Conservation (phyloP, 495 filamentous ascomycete species). For the Pseudomonodictys pantanalensis region DNA sequence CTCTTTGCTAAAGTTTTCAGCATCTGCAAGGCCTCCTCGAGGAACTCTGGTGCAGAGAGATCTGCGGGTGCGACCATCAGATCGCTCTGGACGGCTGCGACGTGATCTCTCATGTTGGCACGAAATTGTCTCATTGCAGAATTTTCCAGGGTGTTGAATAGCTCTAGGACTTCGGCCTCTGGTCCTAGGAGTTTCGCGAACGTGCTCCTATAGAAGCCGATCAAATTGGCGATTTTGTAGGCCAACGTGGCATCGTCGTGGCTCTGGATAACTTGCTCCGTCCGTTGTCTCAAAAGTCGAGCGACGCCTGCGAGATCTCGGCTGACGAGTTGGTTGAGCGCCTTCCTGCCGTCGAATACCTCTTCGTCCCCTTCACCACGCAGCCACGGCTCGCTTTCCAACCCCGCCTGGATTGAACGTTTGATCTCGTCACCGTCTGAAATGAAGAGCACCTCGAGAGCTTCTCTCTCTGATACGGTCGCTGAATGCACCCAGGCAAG, state of each 20-base stretch:
- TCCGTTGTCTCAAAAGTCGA: constrained; percentile 71
- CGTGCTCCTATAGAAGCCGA: constrained; percentile 83
- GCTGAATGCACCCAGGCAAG: constrained; percentile 95
- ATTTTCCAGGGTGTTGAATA: constrained; percentile 64
- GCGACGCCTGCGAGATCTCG: constrained; percentile 78
- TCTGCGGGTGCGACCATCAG: constrained; percentile 63
- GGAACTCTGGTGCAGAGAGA: constrained; percentile 76
- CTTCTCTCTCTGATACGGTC: constrained; percentile 88
- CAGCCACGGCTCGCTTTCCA: constrained; percentile 85
- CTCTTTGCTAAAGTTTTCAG: constrained; percentile 74
- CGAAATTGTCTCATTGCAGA: constrained; percentile 83
- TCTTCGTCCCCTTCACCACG: constrained; percentile 52
- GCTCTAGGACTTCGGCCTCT: constrained; percentile 65
- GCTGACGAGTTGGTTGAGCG: constrained; percentile 83
- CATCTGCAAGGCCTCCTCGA: constrained; percentile 73
- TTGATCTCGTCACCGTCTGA: constrained; percentile 89
- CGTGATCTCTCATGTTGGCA: constrained; percentile 71
- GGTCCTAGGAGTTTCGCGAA: constrained; percentile 75
- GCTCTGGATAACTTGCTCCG: constrained; percentile 86
- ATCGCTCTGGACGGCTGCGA: constrained; percentile 69
- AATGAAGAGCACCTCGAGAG: constrained; percentile 86
- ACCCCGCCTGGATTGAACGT: constrained; percentile 76
- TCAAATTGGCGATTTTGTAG: constrained; percentile 84
- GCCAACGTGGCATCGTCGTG: constrained; percentile 86
- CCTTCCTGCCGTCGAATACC: constrained; percentile 79